These are phyloP conservation scores for Boletus insuetus DNA, from an alignment of 768 basidiomycete species.

Conservation along the genomic window DNA sequence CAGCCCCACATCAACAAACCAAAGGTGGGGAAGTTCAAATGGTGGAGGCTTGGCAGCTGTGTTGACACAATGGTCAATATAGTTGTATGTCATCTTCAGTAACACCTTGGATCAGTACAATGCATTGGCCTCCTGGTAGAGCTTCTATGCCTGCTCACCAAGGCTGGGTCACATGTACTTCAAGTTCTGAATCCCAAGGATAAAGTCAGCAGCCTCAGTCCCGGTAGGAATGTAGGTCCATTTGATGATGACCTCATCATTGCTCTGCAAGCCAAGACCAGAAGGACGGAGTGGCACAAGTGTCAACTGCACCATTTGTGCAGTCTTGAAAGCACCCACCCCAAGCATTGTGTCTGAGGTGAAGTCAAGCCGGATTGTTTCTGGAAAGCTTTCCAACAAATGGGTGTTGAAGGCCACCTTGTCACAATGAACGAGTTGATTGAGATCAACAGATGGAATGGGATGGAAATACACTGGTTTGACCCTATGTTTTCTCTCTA, in stretches of 20 bases:
- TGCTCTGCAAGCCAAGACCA: background rate
- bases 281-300: background rate
- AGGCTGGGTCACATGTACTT: background rate
- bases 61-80: background rate
- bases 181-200: too few species aligned
- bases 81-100: background rate
- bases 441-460: background rate
- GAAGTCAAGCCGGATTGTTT: background rate
- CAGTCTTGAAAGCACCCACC: background rate
- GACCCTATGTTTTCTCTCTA: background rate
- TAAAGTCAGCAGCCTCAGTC: too few species aligned
- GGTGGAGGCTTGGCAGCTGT: too few species aligned
- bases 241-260: background rate
- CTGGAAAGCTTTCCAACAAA: background rate
- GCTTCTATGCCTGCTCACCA: background rate
- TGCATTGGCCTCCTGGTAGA: background rate
- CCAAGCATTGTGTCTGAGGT: background rate
- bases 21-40: too few species aligned
- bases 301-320: background rate
- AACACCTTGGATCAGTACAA: background rate
- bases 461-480: background rate
- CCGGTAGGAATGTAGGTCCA: background rate
- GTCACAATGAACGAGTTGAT: background rate
- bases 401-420: background rate
- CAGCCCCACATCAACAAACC: too few species aligned